Evolutionary conservation across 2,329 filamentous ascomycete genomes (phyloP).

Genomic region (Elsinoe ampelina): DNA sequence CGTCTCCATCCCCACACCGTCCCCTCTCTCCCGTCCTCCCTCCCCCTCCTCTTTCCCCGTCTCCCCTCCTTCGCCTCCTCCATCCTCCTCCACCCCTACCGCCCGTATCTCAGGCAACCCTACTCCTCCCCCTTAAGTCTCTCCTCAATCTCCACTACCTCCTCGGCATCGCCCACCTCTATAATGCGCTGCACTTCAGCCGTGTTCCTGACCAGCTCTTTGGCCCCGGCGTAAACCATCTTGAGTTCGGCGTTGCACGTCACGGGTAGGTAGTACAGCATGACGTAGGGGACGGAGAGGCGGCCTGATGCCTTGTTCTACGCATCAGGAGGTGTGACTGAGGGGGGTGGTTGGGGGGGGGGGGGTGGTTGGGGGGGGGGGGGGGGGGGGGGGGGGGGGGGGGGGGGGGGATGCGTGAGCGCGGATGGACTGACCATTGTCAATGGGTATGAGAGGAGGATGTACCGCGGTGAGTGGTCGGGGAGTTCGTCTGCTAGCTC

Average conservation of each 20-base stretch:
- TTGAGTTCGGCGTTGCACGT: constrained; percentile 80
- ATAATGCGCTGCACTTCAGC: constrained; percentile 82
- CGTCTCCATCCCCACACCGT: not conserved
- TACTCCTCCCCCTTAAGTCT: constrained; percentile 45
- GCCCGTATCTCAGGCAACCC: too few relatives aligned
- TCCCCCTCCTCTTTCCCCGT: not conserved
- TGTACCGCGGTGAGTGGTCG: constrained; percentile 80
- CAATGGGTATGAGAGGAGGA: constrained; percentile 83
- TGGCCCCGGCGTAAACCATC: constrained; percentile 93
- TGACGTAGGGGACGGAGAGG: constrained; percentile 80
- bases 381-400: not conserved
- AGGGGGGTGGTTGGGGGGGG: not conserved
- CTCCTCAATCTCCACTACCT: constrained; percentile 70
- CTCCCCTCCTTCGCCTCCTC: not conserved
- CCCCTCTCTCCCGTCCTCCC: too few relatives aligned
- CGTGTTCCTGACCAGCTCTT: constrained; percentile 89
- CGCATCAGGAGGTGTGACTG: too few relatives aligned
- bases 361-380: not conserved
- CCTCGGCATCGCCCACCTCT: constrained; percentile 72
- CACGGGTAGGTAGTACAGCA: constrained; percentile 87
- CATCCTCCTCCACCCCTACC: not conserved
- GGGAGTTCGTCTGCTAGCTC: constrained; percentile 82
- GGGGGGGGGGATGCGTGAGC: not conserved
- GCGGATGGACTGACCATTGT: constrained; percentile 64
- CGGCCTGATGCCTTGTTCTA: constrained; percentile 33